Base-by-base conservation (phyloP, 2,329 filamentous ascomycete genomes). In the Alternaria angustiovoidea region DNA sequence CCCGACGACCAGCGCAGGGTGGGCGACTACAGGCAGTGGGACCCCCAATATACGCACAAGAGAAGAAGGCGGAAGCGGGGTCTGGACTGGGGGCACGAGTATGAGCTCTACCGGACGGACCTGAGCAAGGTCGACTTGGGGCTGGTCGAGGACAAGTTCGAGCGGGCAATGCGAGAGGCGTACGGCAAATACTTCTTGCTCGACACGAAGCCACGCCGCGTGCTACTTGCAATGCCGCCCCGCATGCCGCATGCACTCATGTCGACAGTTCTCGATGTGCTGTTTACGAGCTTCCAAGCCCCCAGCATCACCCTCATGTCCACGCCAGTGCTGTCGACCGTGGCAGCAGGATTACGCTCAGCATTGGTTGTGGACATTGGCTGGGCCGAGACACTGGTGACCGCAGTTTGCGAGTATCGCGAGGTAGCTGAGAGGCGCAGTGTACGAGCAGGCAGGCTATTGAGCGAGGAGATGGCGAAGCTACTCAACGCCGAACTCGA, bases 341-440 rank as follows among this genome's bases (percentile, higher is more conserved):
- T 94, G 3, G 91, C 90, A 7, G 93, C 94, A 6, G 95, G 95
- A 0, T 82, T 96, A 41, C 88, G 95, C 14, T 92, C 92, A n/a
- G 93, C 90, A 1, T 78, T 99, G 42, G 88, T 98, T 0, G 84
- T 99, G 38, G 93, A 99, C 73, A 85, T 99, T 61, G 95, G 94
- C 43, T 99, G 95, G 95, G 86, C 89, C 42, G 95, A 98, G 78
- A 96, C 94, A 0, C 86, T 90, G 0, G 87, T 96, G 22, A 96
- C 93, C 0, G 91, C 89, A 6, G 85, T 98, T 7, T 98, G 94
- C 74, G 95, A 99, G 79, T 97, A 93, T 76, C 89, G 92, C 54
- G 93, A 96, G 75, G 87, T 97, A 1, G 83, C 85, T 16, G 88
- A 87, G 54, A 87, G 84, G 57, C 86, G 92, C 54, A 94, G 87